Conservation (phyloP, 331 rosid species). For the Acacia pycnantha region DNA sequence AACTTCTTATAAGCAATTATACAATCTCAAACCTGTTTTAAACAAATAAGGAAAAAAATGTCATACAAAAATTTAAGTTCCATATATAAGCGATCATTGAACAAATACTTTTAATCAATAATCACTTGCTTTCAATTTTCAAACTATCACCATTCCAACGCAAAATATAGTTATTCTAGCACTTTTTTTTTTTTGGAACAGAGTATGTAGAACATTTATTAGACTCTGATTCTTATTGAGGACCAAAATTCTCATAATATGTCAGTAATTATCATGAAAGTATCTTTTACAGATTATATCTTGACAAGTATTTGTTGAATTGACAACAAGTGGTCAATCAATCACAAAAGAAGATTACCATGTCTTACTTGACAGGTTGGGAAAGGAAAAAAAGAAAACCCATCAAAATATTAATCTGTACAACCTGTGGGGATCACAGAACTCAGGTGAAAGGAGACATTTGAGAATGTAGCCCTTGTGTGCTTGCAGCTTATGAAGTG, state of each 20-base stretch:
- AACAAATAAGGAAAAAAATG: neutral
- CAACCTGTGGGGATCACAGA: conserved; percentile 96
- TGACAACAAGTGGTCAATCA: neutral
- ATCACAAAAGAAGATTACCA: neutral
- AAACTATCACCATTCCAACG: neutral
- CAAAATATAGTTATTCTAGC: neutral
- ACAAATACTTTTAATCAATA: neutral
- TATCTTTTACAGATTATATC: neutral
- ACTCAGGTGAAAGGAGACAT: conserved; percentile 95
- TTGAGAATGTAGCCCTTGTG: conserved; percentile 92
- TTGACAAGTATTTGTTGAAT: neutral
- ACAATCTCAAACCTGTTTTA: neutral
- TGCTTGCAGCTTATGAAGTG: conserved; percentile 99
- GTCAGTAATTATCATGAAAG: neutral
- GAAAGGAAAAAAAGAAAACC: neutral
- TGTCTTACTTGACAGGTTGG: neutral
- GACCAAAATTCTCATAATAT: neutral
- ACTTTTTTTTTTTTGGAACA: neutral
- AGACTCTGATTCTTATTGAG: neutral
- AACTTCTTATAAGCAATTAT: neutral
- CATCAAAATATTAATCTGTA: conserved; percentile 15
- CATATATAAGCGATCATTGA: neutral
- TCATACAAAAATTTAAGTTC: neutral
- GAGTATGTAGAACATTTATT: neutral
- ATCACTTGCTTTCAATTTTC: neutral